These are phyloP conservation scores for Conticribra weissflogii DNA, from an alignment of 108 stramenopile species.

Conservation along the genomic window DNA sequence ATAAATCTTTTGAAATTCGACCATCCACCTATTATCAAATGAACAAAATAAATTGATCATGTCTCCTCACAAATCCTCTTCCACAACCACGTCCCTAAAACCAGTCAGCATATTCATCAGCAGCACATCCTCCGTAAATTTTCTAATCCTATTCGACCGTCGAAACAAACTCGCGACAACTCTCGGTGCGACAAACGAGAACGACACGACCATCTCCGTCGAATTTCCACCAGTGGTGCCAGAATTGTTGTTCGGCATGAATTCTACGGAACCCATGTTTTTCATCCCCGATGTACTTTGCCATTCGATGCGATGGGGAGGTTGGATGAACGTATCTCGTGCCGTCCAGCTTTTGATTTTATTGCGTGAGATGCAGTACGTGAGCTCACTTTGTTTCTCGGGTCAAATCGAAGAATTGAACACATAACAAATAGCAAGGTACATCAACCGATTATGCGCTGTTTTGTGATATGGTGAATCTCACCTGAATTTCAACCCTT, in stretches of 20 bases:
- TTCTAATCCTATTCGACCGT: constrained; percentile 47
- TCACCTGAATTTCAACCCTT: constrained; percentile 63
- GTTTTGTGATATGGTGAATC: background rate
- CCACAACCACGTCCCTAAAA: constrained; percentile 70
- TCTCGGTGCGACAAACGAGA: constrained; percentile 66
- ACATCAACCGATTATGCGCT: no score
- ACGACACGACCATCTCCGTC: constrained; percentile 65
- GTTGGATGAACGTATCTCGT: constrained; percentile 42
- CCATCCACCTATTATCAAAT: no score
- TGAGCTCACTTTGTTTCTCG: background rate
- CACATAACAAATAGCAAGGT: no score
- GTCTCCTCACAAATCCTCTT: constrained; percentile 53
- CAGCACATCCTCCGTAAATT: constrained; percentile 70
- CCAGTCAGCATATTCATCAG: constrained; percentile 56
- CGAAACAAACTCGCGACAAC: constrained; percentile 60
- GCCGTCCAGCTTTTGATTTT: constrained; percentile 59
- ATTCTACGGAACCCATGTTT: constrained; percentile 68
- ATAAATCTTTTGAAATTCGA: no score
- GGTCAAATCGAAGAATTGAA: background rate
- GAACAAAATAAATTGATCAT: no score
- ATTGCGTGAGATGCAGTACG: background rate
- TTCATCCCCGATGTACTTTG: constrained; percentile 68
- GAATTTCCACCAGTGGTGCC: background rate
- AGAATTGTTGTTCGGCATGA: constrained; percentile 2
- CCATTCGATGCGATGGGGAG: constrained; percentile 76